phyloP scores from a whole-genome alignment of 768 basidiomycete genomes.

The Tulasnella sp. region DNA sequence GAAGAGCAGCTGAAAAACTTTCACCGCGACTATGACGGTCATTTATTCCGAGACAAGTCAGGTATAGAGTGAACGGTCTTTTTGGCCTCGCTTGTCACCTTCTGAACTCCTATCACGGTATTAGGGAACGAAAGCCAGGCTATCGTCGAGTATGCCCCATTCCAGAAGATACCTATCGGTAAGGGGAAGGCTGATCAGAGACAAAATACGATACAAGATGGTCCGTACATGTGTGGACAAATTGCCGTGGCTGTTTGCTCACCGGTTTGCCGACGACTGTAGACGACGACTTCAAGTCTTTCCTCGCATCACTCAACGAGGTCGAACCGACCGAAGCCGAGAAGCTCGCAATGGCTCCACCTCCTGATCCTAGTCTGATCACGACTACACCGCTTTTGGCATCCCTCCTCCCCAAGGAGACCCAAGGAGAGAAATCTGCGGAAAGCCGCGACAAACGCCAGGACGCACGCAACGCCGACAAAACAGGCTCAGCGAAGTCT shows the following conservation, averaged over 20 bases:
- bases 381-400: slow-evolving; percentile 83
- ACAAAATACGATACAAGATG: slow-evolving; percentile 83
- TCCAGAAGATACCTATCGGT: slow-evolving; percentile 66
- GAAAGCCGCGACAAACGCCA: slow-evolving; percentile 63
- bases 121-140: slow-evolving; percentile 83
- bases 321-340: slow-evolving; percentile 42
- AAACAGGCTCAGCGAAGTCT: slow-evolving; percentile 6
- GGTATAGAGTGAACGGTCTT: slow-evolving; percentile 38
- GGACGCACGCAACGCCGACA: slow-evolving; percentile 24
- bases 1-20: slow-evolving; percentile 63
- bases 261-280: not conserved
- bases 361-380: slow-evolving; percentile 30
- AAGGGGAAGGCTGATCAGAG: slow-evolving; percentile 72
- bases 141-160: slow-evolving; percentile 89
- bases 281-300: slow-evolving; percentile 81
- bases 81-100: not conserved
- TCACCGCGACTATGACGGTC: slow-evolving; percentile 79
- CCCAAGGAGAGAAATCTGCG: slow-evolving; percentile 59
- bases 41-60: slow-evolving; percentile 81
- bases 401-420: slow-evolving; percentile 72
- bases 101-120: not conserved
- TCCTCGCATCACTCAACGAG: slow-evolving; percentile 54
- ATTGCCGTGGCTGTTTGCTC: not conserved
- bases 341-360: slow-evolving; percentile 33
- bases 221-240: slow-evolving; percentile 26